Evolutionary conservation across 345 rosid genomes (phyloP).

Genomic region (Hevea brasiliensis): DNA sequence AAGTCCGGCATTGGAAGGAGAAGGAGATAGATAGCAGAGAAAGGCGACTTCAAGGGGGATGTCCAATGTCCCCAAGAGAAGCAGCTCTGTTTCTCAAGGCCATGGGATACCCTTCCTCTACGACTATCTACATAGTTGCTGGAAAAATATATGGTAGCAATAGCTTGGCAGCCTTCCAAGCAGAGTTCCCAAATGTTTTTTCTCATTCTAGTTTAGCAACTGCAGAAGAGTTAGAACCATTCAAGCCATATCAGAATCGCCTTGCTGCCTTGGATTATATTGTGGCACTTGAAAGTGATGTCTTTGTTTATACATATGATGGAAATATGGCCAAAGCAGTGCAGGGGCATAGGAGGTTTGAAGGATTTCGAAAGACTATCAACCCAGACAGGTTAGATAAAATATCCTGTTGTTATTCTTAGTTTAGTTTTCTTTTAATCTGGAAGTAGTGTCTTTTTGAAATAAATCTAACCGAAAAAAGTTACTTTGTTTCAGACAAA

Average conservation of each 20-base stretch:
- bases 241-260: conserved; percentile 75
- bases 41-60: conserved; percentile 77
- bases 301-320: conserved; percentile 85
- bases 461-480: too few relatives aligned
- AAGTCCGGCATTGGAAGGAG: conserved; percentile 91
- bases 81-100: conserved; percentile 94
- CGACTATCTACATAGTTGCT: conserved; percentile 89
- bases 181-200: conserved; percentile 83
- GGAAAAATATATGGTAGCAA: conserved; percentile 79
- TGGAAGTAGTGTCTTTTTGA: background rate
- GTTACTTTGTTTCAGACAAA: conserved; percentile 44
- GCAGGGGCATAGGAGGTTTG: conserved; percentile 85
- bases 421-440: background rate
- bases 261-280: conserved; percentile 91
- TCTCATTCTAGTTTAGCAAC: conserved; percentile 80
- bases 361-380: conserved; percentile 81
- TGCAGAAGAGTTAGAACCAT: conserved; percentile 74
- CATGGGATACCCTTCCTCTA: conserved; percentile 88
- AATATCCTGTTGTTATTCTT: too few relatives aligned
- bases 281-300: conserved; percentile 90
- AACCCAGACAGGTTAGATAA: conserved; percentile 71
- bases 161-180: conserved; percentile 71
- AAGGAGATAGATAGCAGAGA: conserved; percentile 82
- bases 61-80: conserved; percentile 98
- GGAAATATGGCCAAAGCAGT: conserved; percentile 99